Evolutionary conservation across 148 eudicot species (phyloP).

Genomic region (Persicaria tinctoria): DNA sequence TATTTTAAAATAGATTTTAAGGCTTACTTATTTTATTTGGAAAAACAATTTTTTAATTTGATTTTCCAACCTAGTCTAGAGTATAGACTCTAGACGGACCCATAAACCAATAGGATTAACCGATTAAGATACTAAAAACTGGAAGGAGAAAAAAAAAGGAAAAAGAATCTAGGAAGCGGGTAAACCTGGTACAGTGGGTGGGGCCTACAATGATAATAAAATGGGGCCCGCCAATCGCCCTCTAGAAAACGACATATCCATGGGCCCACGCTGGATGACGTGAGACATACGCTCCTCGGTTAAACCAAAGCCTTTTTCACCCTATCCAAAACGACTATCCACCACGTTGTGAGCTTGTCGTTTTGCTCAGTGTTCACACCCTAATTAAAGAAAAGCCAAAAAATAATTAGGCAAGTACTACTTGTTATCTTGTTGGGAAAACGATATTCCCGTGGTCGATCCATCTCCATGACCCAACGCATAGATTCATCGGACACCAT

Average conservation of each 20-base stretch:
- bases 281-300: slow-evolving; percentile 11
- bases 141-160: background rate
- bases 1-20: no score
- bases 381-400: no score
- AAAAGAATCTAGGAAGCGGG: background rate
- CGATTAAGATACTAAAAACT: background rate
- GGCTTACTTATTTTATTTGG: no score
- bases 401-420: no score
- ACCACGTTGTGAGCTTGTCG: background rate
- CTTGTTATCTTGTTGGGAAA: background rate
- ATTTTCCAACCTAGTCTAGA: no score
- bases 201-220: background rate
- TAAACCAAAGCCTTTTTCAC: background rate
- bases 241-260: background rate
- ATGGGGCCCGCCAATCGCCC: background rate
- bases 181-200: slow-evolving; percentile 8
- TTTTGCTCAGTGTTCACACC: background rate
- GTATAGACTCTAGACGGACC: no score
- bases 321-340: slow-evolving; percentile 1
- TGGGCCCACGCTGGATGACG: slow-evolving; percentile 2
- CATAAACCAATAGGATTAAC: no score
- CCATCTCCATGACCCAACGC: background rate
- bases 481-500: background rate
- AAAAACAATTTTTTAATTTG: no score
- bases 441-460: slow-evolving; percentile 3